Conservation (phyloP, 2,329 filamentous ascomycete genomes). For the Cercospora janseana region DNA sequence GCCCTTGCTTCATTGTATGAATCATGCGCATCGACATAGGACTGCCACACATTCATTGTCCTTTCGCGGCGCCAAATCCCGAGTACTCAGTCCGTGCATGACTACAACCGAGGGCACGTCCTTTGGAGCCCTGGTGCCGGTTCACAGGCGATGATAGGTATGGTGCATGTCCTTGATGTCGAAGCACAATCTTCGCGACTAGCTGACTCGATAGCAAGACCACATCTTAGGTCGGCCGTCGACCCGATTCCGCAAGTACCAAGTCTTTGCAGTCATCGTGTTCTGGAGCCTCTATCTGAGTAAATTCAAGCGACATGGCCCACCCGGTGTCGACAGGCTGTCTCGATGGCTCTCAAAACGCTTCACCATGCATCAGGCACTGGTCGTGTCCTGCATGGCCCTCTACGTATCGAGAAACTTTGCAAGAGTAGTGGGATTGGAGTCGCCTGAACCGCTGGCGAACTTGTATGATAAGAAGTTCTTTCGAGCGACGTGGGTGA, state of each 20-base stretch:
- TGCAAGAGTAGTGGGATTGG: conserved; percentile 83
- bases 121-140: neutral
- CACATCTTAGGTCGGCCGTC: conserved; percentile 29
- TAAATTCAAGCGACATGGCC: conserved; percentile 83
- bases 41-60: neutral
- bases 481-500: conserved; percentile 94
- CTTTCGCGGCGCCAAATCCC: neutral
- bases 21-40: neutral
- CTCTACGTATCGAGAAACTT: conserved; percentile 92
- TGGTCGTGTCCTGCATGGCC: conserved; percentile 83
- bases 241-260: conserved; percentile 30
- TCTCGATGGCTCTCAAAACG: conserved; percentile 68
- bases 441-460: conserved; percentile 87
- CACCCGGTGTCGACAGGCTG: conserved; percentile 67
- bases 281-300: conserved; percentile 88
- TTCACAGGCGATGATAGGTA: conserved; percentile 21
- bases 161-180: neutral
- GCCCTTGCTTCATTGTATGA: neutral
- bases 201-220: conserved; percentile 13
- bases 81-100: neutral
- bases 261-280: conserved; percentile 78
- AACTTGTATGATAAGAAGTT: conserved; percentile 91
- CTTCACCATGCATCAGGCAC: conserved; percentile 84
- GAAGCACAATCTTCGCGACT: neutral
- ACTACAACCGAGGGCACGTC: neutral